Evolutionary conservation across 768 basidiomycete genomes (phyloP), one percentile per base, ranked within the genome.

Genomic region (Hygrocybe punicea): DNA sequence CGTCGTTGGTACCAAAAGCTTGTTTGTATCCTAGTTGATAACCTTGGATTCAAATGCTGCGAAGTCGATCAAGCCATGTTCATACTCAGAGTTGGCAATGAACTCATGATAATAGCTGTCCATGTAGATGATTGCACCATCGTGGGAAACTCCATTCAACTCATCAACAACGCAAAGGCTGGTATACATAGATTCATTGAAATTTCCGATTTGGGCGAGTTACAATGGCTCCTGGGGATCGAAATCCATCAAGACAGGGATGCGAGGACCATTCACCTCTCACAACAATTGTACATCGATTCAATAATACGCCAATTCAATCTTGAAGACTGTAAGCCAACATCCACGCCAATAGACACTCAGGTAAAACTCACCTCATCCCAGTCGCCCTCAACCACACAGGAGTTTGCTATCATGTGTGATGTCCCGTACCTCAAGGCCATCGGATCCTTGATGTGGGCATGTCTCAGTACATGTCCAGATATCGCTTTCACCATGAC

Each of bases 61-160:
- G 60, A 64, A 0, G 62, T 62, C 7, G 62, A 71, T 50, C 64
- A 67, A 24, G 64, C 62, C 11, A 65, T 73, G 1, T 73, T 70
- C 51, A 64, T 42, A 56, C 37, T 49, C 11, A 19, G 67, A 14
- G 39, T 34, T 42, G 51, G 21, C 40, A 58, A 53, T 19, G 37
- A 34, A 17, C 24, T 70, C 6, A 59, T 55, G 40, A 60, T 65
- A n/a, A 53, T 71, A 3, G 36, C 62, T 17, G 67, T 71, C 1
- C 71, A 73, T 51, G 68, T 73, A 42, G 67, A 75, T 55, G 68
- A 75, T 55, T 70, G 64, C 55, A 71, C 69, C 3, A 63, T 73
- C 36, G 64, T 6, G 5, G 46, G 19, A 19, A 25, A 19, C 17
- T 21, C 19, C 14, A 13, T 19, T 14, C 17, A 21, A 6, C 17